Conservation (phyloP, 306 rosid genomes). For the Trifolium pratense region DNA sequence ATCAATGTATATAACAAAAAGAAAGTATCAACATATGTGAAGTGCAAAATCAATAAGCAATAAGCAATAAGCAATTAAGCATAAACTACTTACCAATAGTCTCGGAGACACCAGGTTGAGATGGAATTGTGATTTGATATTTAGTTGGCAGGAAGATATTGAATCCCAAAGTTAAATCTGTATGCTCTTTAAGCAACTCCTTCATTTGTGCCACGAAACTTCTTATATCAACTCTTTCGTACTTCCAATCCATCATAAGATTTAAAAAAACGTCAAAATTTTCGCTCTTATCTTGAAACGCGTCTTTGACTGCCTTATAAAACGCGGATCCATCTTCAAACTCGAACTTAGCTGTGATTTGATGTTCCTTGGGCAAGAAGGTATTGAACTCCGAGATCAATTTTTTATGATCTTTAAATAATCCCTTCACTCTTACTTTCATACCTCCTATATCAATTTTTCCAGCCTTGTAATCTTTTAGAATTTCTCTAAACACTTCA, state of each 20-base stretch:
- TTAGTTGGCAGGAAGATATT: neutral
- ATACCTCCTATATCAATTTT: conserved; percentile 54
- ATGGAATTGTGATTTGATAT: neutral
- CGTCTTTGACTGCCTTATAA: neutral
- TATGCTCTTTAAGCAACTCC: neutral
- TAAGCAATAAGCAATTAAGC: too few relatives aligned
- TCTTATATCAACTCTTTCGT: neutral
- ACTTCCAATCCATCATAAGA: neutral
- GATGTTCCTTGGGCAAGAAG: conserved; percentile 90
- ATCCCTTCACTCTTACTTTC: conserved; percentile 70
- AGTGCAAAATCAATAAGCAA: too few relatives aligned
- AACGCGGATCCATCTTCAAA: neutral
- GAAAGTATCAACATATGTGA: too few relatives aligned
- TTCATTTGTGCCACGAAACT: neutral
- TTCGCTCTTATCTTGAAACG: neutral
- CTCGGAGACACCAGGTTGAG: too few relatives aligned
- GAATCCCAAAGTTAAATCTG: neutral
- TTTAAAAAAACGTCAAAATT: neutral
- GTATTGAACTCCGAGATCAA: conserved; percentile 88
- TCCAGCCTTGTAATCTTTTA: conserved; percentile 87
- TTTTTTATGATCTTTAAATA: conserved; percentile 47
- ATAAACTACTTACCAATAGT: too few relatives aligned
- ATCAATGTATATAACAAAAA: neutral
- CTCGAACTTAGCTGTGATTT: conserved; percentile 61
- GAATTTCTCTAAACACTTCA: conserved; percentile 80